Evolutionary conservation across 345 rosid species (phyloP), one percentile per base, ranked within the genome.

Genomic region (Jatropha curcas): DNA sequence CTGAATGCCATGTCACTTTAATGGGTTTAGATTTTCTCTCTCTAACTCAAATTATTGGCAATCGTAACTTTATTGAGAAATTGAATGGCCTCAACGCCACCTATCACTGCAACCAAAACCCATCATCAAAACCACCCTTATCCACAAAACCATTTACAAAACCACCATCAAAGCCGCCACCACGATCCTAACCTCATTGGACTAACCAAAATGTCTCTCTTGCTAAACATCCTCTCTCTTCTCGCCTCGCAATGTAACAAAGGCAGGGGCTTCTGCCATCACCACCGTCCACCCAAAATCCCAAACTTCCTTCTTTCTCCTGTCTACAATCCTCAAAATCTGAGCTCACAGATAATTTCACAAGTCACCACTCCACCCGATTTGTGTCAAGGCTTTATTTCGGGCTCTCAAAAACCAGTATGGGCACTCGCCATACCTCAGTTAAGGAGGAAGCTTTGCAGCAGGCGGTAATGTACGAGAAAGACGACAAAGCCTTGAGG

Each of bases 1-100:
- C n/a, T n/a, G n/a, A n/a, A n/a, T n/a, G n/a, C n/a, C n/a, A n/a
- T n/a, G n/a, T n/a, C n/a, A n/a, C n/a, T n/a, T n/a, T n/a, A n/a
- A n/a, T n/a, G n/a, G n/a, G n/a, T n/a, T n/a, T n/a, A n/a, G n/a
- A n/a, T n/a, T 48, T 16, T 48, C 22, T 48, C 20, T 48, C 22
- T 4, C 20, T 1, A 2, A 17, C 53, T n/a, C n/a, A n/a, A n/a
- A 48, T 28, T 28, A 25, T 66, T 30, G 45, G 16, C 8, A 43
- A 4, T 46, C 46, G 55, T 31, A 25, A 27, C 56, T 65, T 45
- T 27, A 43, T 6, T 20, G 3, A 50, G 9, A 50, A 66, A 19
- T 56, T 19, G 41, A 74, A 93, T 93, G 98, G 98, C 98, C 72
- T 88, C 98, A 16, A 93, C 96, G 75, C 91, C 98, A 55, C 96